phyloP scores from a whole-genome alignment of 352 stramenopile species.

The Phytophthora tentaculata region DNA sequence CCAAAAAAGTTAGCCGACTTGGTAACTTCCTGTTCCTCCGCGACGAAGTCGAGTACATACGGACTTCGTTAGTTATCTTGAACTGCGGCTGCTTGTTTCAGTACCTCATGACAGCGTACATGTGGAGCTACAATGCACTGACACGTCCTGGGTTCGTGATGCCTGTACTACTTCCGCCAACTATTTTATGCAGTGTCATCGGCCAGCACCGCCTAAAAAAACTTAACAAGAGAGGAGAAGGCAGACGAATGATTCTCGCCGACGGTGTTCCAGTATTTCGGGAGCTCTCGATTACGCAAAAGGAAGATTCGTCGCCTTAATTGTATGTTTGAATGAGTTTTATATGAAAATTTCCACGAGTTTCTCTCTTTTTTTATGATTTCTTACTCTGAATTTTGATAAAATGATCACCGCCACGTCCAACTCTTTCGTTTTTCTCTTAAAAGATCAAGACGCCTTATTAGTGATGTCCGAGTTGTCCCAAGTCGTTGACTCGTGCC shows the following conservation, averaged over 20 bases:
- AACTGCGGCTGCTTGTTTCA: slow-evolving; percentile 11
- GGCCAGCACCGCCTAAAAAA: slow-evolving; percentile 5
- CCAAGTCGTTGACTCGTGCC: not conserved
- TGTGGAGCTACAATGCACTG: slow-evolving; percentile 12
- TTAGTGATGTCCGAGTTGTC: not conserved
- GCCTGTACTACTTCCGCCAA: slow-evolving; percentile 3
- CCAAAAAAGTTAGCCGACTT: slow-evolving; percentile 1
- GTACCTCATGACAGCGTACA: slow-evolving; percentile 13
- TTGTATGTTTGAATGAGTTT: not conserved
- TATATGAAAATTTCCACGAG: not conserved
- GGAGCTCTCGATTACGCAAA: slow-evolving; percentile 1
- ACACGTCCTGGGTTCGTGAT: slow-evolving; percentile 10
- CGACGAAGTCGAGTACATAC: slow-evolving; percentile 9
- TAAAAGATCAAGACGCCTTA: not conserved
- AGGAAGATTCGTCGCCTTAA: not conserved
- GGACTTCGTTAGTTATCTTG: slow-evolving; percentile 1
- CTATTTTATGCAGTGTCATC: slow-evolving; percentile 6
- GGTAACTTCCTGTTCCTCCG: slow-evolving; percentile 4
- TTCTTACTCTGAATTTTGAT: too few relatives aligned
- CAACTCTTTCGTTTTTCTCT: slow-evolving; percentile 1
- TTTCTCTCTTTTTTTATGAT: too few relatives aligned
- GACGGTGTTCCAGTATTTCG: slow-evolving; percentile 15
- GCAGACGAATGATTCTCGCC: not conserved
- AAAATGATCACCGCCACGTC: slow-evolving; percentile 17
- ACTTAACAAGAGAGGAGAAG: slow-evolving; percentile 6